Evolutionary conservation across 2,329 filamentous ascomycete genomes (phyloP).

Genomic region (Colletotrichum higginsianum): DNA sequence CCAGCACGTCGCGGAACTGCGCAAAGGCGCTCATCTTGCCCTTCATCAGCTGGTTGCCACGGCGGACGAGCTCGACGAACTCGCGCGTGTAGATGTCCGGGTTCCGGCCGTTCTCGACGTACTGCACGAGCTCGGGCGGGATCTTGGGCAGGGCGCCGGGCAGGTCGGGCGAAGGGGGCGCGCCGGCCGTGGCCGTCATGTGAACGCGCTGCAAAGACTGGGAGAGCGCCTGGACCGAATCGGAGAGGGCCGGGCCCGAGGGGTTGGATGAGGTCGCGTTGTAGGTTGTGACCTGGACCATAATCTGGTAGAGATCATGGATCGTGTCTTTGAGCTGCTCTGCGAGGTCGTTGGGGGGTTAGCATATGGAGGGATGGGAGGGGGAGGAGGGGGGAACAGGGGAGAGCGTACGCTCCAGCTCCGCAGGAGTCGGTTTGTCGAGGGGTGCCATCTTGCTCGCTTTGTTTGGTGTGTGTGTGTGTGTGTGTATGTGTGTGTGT

Average conservation of each 20-base stretch:
- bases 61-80: constrained; percentile 78
- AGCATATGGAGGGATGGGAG: background rate
- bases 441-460: constrained; percentile 57
- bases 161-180: constrained; percentile 38
- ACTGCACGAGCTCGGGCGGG: constrained; percentile 75
- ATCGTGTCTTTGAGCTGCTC: constrained; percentile 74
- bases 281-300: constrained; percentile 75
- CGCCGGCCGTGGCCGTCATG: constrained; percentile 55
- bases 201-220: constrained; percentile 57
- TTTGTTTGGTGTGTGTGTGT: constrained; percentile 21
- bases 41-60: constrained; percentile 76
- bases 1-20: constrained; percentile 73
- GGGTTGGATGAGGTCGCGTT: constrained; percentile 56
- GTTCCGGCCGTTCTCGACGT: constrained; percentile 80
- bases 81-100: constrained; percentile 82
- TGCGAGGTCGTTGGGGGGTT: constrained; percentile 46
- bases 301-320: constrained; percentile 74
- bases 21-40: constrained; percentile 76
- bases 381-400: no score
- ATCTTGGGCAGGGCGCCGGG: constrained; percentile 62
- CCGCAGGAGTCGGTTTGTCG: constrained; percentile 55
- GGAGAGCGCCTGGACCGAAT: constrained; percentile 53
- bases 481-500: no score
- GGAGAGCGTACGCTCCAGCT: constrained; percentile 55
- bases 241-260: constrained; percentile 33